Base-by-base conservation (phyloP, 495 filamentous ascomycete species). In the Neurospora sp. region DNA sequence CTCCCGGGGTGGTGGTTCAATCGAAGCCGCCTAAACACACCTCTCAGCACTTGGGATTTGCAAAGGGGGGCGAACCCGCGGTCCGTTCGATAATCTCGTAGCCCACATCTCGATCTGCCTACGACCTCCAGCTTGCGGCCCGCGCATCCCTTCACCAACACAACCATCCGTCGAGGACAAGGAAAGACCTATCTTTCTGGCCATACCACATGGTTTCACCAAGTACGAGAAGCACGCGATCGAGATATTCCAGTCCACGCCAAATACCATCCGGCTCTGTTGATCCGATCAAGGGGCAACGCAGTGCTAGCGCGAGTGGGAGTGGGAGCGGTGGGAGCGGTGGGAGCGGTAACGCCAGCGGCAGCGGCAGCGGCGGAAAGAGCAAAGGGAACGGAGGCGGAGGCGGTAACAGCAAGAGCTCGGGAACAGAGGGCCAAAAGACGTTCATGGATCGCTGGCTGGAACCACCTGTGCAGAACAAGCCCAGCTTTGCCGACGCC, bases 401-500 rank as follows among this genome's bases (percentile, higher is more conserved):
- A 73, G 70, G 69, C 69, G 37, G 39, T 27, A 35, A 66, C 38
- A 76, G 41, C 76, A 82, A 72, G 73, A 78, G 76, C 72, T 82
- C 77, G 71, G 74, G 69, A 14, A 73, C 72, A 70, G 80, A 83
- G 72, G 78, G 79, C 69, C 78, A 80, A 71, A 76, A 76, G 74
- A 73, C 78, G 14, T 82, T 85, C 39, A 83, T 88, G 80, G 84
- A 88, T 70, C 83, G 85, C 62, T 95, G 93, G 93, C 80, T 87
- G 62, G 93, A 96, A 81, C 93, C 93, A 4, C 85, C 89, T 8
- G 76, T 91, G 44, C 87, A 90, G 75, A 82, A 85, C 38, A 90
- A 91, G 74, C 88, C 93, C 2, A 93, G 91, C 75, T 95, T 90
- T 79, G 85, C 88, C 80, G 93, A 95, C 72, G 86, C 85, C 20